Evolutionary conservation across 2,329 filamentous ascomycete genomes (phyloP).

Genomic region (Paramyrothecium sp.): DNA sequence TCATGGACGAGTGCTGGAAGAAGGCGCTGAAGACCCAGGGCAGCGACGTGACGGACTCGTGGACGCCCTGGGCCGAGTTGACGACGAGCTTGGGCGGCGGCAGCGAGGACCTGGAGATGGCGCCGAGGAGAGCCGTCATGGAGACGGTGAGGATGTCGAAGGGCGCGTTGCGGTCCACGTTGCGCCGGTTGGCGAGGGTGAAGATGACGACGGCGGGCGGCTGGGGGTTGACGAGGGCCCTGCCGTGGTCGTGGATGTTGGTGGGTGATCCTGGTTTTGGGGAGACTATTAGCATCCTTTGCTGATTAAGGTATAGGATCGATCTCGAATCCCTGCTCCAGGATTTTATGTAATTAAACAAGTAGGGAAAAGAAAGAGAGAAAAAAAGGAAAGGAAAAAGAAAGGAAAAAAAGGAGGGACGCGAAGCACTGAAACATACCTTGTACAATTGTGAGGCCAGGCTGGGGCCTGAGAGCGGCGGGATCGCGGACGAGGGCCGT

Average conservation of each 20-base stretch:
- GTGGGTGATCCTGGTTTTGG: slow-evolving; percentile 31
- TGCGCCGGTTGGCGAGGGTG: slow-evolving; percentile 46
- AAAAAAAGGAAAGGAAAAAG: neutral
- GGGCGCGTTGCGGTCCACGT: slow-evolving; percentile 39
- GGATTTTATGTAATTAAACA: too few species aligned
- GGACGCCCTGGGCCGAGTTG: slow-evolving; percentile 50
- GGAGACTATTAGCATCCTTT: neutral
- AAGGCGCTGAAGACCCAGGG: slow-evolving; percentile 38
- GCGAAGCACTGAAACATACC: neutral
- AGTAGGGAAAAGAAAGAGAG: too few species aligned
- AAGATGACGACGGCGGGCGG: slow-evolving; percentile 39
- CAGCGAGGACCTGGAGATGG: slow-evolving; percentile 30
- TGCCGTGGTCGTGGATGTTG: slow-evolving; percentile 31
- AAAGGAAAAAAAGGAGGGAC: neutral
- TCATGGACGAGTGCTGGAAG: slow-evolving; percentile 47
- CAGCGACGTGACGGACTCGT: slow-evolving; percentile 40
- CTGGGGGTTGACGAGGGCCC: slow-evolving; percentile 25
- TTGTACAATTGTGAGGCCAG: slow-evolving; percentile 34
- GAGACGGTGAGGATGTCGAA: slow-evolving; percentile 45
- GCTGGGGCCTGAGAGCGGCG: slow-evolving; percentile 22
- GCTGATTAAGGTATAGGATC: too few species aligned
- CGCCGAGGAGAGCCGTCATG: slow-evolving; percentile 31
- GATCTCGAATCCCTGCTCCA: too few species aligned
- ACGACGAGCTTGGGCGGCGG: slow-evolving; percentile 40
- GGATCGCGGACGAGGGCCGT: slow-evolving; percentile 44